Conservation (phyloP, 2,329 filamentous ascomycete species). For the Curvularia verruculosa region DNA sequence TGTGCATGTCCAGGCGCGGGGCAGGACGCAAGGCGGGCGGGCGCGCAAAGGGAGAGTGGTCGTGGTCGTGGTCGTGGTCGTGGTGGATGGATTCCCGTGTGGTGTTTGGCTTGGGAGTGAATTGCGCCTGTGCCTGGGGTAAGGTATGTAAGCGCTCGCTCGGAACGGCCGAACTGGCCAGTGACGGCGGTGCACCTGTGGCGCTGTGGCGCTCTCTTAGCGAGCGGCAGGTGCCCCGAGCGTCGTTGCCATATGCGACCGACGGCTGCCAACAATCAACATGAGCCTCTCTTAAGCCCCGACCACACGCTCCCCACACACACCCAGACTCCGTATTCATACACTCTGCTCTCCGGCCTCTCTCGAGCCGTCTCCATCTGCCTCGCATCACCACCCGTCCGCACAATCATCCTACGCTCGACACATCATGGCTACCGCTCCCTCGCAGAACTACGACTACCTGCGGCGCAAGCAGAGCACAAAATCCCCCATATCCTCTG, state of each 20-base stretch:
- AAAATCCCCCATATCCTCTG: conserved; percentile 41
- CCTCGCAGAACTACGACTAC: conserved; percentile 60
- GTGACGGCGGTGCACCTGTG: conserved; percentile 12
- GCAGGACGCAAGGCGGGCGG: background rate
- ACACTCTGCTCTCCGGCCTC: conserved; percentile 8
- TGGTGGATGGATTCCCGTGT: too few species aligned
- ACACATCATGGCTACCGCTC: conserved; percentile 36
- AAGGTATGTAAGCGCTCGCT: conserved; percentile 6
- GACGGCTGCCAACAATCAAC: conserved; percentile 25
- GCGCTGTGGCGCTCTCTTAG: conserved; percentile 14
- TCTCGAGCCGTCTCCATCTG: conserved; percentile 4
- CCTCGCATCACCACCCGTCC: background rate
- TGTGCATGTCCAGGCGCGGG: conserved; percentile 22
- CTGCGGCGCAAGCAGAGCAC: conserved; percentile 63
- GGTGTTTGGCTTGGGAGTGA: background rate
- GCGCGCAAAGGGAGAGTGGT: background rate
- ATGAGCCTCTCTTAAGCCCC: conserved; percentile 24
- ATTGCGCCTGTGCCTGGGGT: background rate
- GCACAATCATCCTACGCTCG: background rate
- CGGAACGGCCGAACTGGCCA: conserved; percentile 8
- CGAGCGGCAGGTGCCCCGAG: conserved; percentile 16
- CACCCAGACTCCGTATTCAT: conserved; percentile 36
- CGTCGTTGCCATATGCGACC: conserved; percentile 29
- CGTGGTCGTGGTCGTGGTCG: too few species aligned
- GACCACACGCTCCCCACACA: conserved; percentile 20